phyloP scores from a whole-genome alignment of 306 rosid genomes.

The Vigna trinervia region DNA sequence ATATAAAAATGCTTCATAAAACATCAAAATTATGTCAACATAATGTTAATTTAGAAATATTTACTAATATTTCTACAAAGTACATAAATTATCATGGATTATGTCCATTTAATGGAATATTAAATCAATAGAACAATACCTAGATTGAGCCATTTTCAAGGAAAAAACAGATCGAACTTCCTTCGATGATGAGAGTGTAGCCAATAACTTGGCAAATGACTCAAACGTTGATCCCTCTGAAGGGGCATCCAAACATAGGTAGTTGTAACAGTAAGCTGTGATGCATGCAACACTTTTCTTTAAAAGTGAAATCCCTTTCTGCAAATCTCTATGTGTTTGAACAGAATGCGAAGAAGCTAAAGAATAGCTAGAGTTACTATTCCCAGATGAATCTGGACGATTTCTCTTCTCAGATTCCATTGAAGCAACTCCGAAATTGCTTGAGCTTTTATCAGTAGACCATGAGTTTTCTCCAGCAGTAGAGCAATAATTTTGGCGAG shows the following conservation, averaged over 20 bases:
- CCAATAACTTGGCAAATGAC: conserved; percentile 85
- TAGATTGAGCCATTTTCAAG: conserved; percentile 79
- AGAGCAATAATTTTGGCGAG: conserved; percentile 91
- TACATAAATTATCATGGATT: conserved; percentile 17
- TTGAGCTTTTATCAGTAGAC: conserved; percentile 95
- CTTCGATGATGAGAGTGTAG: conserved; percentile 90
- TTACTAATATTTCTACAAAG: background rate
- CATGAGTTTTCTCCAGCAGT: conserved; percentile 85
- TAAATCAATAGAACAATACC: conserved; percentile 57
- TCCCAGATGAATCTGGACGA: conserved; percentile 76
- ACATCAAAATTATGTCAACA: background rate
- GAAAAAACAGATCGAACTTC: conserved; percentile 85
- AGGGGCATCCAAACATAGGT: conserved; percentile 81
- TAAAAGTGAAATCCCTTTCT: conserved; percentile 90
- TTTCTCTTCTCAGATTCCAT: conserved; percentile 92
- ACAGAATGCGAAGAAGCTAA: conserved; percentile 82
- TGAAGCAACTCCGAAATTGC: conserved; percentile 92
- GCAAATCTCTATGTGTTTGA: conserved; percentile 85
- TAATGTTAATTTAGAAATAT: conserved; percentile 3
- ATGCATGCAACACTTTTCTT: conserved; percentile 96
- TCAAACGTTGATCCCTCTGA: conserved; percentile 93
- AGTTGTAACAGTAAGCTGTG: conserved; percentile 84
- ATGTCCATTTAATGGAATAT: conserved; percentile 3
- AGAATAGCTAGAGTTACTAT: conserved; percentile 77
- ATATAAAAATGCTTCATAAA: background rate